Percentiles rank a stretch among this genome's conserved stretches.
phyloP scores from a whole-genome alignment of 371 early-diverging fungal genomes.

The Circinella minor region DNA sequence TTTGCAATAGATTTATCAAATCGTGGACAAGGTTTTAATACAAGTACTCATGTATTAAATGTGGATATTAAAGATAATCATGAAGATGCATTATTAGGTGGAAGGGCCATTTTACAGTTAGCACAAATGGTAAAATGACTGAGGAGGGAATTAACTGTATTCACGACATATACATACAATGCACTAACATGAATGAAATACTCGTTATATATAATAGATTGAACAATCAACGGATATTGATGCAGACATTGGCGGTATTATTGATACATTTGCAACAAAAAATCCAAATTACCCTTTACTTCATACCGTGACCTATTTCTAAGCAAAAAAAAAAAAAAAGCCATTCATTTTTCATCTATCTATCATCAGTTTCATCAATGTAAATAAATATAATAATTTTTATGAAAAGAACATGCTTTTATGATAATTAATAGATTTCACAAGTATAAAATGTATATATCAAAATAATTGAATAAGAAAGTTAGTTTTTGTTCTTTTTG shows the following conservation, averaged over 20 bases:
- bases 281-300: constrained; percentile 60
- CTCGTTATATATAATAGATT: constrained; percentile 47
- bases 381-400: too few species aligned
- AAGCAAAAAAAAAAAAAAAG: constrained; percentile 8
- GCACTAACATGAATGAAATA: too few species aligned
- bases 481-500: too few species aligned
- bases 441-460: too few species aligned
- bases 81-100: constrained; percentile 88
- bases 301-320: constrained; percentile 69
- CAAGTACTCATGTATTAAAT: constrained; percentile 93
- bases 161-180: too few species aligned
- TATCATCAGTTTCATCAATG: too few species aligned
- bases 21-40: constrained; percentile 68
- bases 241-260: constrained; percentile 79
- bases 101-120: constrained; percentile 80
- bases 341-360: background rate
- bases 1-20: constrained; percentile 64
- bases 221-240: constrained; percentile 76
- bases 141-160: too few species aligned
- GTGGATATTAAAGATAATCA: constrained; percentile 96
- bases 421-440: too few species aligned
- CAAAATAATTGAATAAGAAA: too few species aligned
- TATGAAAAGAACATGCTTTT: too few species aligned
- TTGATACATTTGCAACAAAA: constrained; percentile 73
- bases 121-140: constrained; percentile 62